Base-by-base conservation (phyloP, 768 basidiomycete genomes). In the Cyclocybe cylindracea region DNA sequence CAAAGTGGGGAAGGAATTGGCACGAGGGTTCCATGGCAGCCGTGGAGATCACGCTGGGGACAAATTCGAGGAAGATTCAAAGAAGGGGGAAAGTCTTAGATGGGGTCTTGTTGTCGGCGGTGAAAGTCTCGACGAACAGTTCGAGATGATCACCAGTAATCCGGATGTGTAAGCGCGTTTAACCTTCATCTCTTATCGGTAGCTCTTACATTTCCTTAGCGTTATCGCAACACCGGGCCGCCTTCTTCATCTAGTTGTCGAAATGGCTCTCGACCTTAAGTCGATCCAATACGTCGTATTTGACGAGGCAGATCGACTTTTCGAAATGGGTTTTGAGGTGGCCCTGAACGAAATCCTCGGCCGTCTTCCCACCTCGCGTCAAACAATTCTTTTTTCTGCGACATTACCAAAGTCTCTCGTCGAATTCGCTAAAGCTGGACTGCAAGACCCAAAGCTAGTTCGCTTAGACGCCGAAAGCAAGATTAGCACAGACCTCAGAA, bases 211-310 rank as follows among this genome's bases (percentile, higher is more conserved):
- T 46, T 54, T 37, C 48, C 54, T 18, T 59, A 98, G 95, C 14
- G 90, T 99, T 56, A 96, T 99, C 58, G 96, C 97, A 18, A 99
- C 97, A 9, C 97, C 97, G 13, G 97, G 97, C 53, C 94, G 97
- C 57, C 77, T 99, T 33, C 83, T 99, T n/a, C 97, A 99, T 72
- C 79, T 99, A 18, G 80, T 91, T 46, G 91, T 98, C 44, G 97
- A 99, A 73, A 98, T 98, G 96, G 90, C 89, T 55, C 74, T 97
- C 44, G 93, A 96, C 64, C 76, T 99, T 24, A 84, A 88, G 45
- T 86, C 89, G 0, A 77, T 95, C 5, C 86, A 95, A 70, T 93
- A 91, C 53, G 84, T 94, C 54, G 91, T 98, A 18, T 98, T 98
- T 61, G 97, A 99, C 64, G 97, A 99, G 71, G 97, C 97, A 0